Evolutionary conservation across 1,284 basidiomycete species (phyloP), one percentile per base, ranked within the genome.

Genomic region (Gomphus bonarii): DNA sequence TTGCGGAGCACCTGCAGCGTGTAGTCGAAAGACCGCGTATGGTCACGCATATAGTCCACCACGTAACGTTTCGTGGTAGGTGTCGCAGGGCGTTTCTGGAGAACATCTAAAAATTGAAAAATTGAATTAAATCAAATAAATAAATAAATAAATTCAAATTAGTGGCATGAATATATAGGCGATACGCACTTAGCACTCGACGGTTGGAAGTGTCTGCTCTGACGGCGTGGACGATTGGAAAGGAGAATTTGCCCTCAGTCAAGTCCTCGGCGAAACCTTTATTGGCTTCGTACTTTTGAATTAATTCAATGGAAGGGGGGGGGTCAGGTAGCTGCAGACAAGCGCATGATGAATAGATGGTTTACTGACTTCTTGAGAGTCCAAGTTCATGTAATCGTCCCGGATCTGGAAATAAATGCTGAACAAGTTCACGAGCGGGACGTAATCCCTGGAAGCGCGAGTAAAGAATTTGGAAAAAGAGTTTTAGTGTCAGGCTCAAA

Each of bases 301-400:
- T 25, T 4, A 25, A 4, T 25, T n/a, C n/a, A n/a, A n/a, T n/a
- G n/a, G 4, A 63, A 1, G 16, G 5, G 35, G n/a, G 31, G 28
- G 12, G 36, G 38, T 48, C 11, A 25, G 30, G 22, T 50, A 31
- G 36, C 33, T 30, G 10, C 30, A 7, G 30, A n/a, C 12, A 43
- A 33, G 7, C n/a, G 12, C 47, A 38, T 9, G 44, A 12, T 8
- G 50, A 36, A 35, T 44, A 7, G 12, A 22, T 16, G 58, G n/a
- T 40, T n/a, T 47, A 54, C 69, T 40, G 63, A 91, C 92, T 74
- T 91, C 81, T 25, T 80, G 80, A 50, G 88, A 92, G 65, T 95
- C 87, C 35, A 99, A 74, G 67, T 99, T 99, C 87, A 97, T 91
- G 60, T 95, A 92, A 68, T 99, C 95, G 68, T 99, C 97, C 25